Percentiles rank a stretch among this genome's conserved stretches.
These are phyloP conservation scores for Trichosporon faecale DNA, from an alignment of 1,284 basidiomycete species.

Conservation along the genomic window DNA sequence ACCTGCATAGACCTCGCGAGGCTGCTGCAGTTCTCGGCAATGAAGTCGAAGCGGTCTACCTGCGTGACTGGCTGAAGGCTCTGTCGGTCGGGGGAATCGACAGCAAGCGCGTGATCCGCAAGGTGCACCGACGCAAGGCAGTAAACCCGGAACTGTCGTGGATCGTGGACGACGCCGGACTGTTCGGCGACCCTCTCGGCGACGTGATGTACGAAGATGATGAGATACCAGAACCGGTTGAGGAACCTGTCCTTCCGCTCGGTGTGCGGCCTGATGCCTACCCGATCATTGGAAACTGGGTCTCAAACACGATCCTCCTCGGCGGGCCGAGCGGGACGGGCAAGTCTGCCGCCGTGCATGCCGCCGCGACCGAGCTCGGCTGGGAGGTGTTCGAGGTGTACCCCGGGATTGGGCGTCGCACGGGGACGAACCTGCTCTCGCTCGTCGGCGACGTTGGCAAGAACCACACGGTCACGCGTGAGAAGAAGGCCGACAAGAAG, in stretches of 20 bases:
- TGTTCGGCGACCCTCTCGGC: constrained; percentile 33
- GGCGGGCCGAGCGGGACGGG: constrained; percentile 78
- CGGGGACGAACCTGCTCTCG: constrained; percentile 70
- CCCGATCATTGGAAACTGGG: constrained; percentile 34
- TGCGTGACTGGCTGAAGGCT: constrained; percentile 78
- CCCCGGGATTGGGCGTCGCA: constrained; percentile 86
- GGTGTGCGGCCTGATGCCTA: constrained; percentile 31
- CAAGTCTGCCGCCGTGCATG: constrained; percentile 89
- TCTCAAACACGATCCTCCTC: constrained; percentile 83
- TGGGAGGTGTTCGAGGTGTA: constrained; percentile 98
- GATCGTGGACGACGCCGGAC: constrained; percentile 51
- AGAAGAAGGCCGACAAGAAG: constrained; percentile 16
- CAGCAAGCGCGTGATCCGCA: constrained; percentile 39
- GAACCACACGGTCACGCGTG: constrained; percentile 71
- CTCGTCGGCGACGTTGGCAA: constrained; percentile 89
- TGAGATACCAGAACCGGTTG: constrained; percentile 28
- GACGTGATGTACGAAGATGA: constrained; percentile 28
- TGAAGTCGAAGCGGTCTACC: constrained; percentile 66
- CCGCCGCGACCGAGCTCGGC: constrained; percentile 85
- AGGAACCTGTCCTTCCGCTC: constrained; percentile 27
- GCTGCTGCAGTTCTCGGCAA: constrained; percentile 80
- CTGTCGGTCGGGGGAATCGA: constrained; percentile 58
- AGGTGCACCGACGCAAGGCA: constrained; percentile 23
- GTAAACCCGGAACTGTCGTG: constrained; percentile 33
- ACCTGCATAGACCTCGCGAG: constrained; percentile 69